These are phyloP conservation scores for Podospora appendiculata DNA, from an alignment of 495 filamentous ascomycete genomes.

Conservation along the genomic window DNA sequence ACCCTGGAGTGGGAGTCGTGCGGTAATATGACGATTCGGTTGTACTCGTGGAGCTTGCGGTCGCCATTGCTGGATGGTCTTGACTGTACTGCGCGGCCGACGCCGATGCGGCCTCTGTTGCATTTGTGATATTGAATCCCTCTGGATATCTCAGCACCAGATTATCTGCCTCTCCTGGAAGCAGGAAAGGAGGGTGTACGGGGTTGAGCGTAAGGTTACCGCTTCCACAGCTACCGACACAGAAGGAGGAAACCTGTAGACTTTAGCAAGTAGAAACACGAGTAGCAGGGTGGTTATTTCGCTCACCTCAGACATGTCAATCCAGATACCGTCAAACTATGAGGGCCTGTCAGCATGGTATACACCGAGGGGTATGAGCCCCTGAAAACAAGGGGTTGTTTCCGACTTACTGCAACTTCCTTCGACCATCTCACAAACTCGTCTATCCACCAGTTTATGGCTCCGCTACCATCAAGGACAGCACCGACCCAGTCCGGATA, in stretches of 20 bases:
- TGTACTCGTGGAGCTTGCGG: constrained; percentile 35
- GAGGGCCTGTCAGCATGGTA: neutral
- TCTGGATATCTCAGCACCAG: constrained; percentile 60
- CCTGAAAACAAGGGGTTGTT: too few species aligned
- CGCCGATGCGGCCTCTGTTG: constrained; percentile 57
- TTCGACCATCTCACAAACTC: constrained; percentile 54
- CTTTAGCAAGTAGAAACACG: too few species aligned
- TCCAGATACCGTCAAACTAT: constrained; percentile 80
- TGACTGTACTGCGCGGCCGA: constrained; percentile 32
- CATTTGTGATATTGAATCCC: constrained; percentile 61
- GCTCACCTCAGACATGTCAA: constrained; percentile 66
- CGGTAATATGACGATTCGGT: constrained; percentile 42
- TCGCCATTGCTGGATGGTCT: constrained; percentile 9
- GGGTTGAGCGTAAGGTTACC: constrained; percentile 63
- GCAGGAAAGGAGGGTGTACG: constrained; percentile 56
- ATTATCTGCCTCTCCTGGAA: constrained; percentile 60
- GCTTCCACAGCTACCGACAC: constrained; percentile 68
- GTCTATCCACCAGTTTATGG: constrained; percentile 63
- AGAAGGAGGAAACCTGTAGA: constrained; percentile 58
- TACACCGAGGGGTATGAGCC: too few species aligned
- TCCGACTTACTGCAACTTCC: constrained; percentile 35
- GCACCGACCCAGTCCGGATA: constrained; percentile 50
- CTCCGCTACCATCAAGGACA: constrained; percentile 51
- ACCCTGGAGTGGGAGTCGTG: constrained; percentile 58
- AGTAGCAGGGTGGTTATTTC: too few species aligned